phyloP scores from a whole-genome alignment of 805 yeast genomes.

The Yamadazyma tumulicola region DNA sequence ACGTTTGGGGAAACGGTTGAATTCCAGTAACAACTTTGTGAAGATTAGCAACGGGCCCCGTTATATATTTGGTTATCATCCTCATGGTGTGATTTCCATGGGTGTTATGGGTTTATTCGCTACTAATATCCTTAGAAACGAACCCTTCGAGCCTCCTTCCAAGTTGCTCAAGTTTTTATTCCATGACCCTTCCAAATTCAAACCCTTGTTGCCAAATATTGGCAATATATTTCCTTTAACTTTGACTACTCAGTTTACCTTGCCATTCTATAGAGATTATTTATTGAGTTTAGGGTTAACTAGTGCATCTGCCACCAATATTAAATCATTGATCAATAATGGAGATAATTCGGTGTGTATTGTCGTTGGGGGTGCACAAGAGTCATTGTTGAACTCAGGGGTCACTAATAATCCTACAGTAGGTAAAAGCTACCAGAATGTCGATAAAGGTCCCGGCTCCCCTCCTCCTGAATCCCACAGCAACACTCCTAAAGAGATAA shows the following conservation, averaged over 20 bases:
- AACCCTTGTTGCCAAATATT: constrained; percentile 77
- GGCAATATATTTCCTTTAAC: constrained; percentile 72
- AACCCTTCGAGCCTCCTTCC: constrained; percentile 37
- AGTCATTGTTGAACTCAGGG: constrained; percentile 56
- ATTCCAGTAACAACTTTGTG: constrained; percentile 19
- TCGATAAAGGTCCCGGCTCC: constrained; percentile 5
- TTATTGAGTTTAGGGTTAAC: constrained; percentile 77
- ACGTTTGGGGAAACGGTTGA: constrained; percentile 36
- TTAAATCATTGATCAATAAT: constrained; percentile 56
- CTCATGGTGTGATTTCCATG: constrained; percentile 93
- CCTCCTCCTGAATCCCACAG: constrained; percentile 6
- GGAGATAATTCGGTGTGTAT: constrained; percentile 75
- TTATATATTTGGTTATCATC: constrained; percentile 90
- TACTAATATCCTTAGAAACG: constrained; percentile 47
- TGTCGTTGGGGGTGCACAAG: constrained; percentile 96
- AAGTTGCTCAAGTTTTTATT: constrained; percentile 32
- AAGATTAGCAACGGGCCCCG: constrained; percentile 56
- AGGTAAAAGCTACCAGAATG: constrained; percentile 37
- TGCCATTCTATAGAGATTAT: constrained; percentile 88
- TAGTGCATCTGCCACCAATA: constrained; percentile 74
- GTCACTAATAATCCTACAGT: constrained; percentile 30
- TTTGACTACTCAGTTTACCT: constrained; percentile 71
- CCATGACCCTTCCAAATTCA: constrained; percentile 69
- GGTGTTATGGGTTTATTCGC: constrained; percentile 85
- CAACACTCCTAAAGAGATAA: constrained; percentile 42